These are phyloP conservation scores for Pleoardoris graminearum DNA, from an alignment of 2,329 filamentous ascomycete species.

Conservation along the genomic window DNA sequence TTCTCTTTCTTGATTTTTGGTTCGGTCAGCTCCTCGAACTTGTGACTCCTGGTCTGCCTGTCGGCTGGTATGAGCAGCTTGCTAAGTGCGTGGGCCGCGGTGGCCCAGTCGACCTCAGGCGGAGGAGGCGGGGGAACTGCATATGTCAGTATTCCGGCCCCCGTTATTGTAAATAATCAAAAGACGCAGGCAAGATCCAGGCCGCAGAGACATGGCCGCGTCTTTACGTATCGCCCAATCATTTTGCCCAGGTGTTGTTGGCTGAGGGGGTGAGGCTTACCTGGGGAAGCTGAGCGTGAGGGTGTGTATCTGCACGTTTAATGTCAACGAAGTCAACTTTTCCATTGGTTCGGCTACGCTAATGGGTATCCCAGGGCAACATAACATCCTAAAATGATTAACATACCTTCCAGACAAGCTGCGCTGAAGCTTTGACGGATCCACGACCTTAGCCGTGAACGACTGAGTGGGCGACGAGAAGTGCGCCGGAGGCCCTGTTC, in stretches of 20 bases:
- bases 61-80: constrained; percentile 78
- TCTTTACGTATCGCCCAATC: neutral
- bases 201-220: neutral
- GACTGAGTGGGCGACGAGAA: constrained; percentile 89
- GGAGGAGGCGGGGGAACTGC: constrained; percentile 66
- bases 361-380: neutral
- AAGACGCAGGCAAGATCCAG: neutral
- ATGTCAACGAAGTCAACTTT: no score
- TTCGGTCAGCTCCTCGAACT: constrained; percentile 72
- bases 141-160: constrained; percentile 19
- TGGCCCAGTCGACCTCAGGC: constrained; percentile 82
- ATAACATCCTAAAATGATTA: neutral
- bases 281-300: neutral
- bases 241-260: no score
- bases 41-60: constrained; percentile 75
- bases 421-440: constrained; percentile 66
- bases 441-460: constrained; percentile 77
- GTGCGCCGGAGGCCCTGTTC: constrained; percentile 64
- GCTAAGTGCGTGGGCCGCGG: constrained; percentile 80
- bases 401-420: constrained; percentile 58
- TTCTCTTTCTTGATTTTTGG: constrained; percentile 62
- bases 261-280: no score
- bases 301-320: constrained; percentile 27
- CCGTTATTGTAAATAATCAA: no score
- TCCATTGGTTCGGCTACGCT: no score